These are phyloP conservation scores for Borealophlyctis nickersoniae DNA, from an alignment of 192 early-diverging fungal species.

Conservation along the genomic window DNA sequence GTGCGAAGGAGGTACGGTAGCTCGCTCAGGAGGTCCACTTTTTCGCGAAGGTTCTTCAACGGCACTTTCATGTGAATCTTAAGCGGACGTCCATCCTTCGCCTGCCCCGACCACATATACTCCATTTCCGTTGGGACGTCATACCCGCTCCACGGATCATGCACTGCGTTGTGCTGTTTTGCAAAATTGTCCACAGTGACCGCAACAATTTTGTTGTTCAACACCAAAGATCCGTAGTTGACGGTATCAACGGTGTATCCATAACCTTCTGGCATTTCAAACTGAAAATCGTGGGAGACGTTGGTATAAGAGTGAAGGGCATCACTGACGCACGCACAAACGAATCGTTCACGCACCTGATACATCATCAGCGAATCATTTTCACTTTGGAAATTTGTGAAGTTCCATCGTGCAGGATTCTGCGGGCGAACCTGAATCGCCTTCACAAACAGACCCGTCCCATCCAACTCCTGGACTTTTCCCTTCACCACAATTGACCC, in stretches of 20 bases:
- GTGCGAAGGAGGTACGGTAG: slow-evolving; percentile 88
- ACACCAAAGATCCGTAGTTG: slow-evolving; percentile 71
- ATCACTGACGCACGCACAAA: background rate
- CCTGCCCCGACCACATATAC: slow-evolving; percentile 68
- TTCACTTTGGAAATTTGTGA: slow-evolving; percentile 70
- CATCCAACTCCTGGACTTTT: slow-evolving; percentile 62
- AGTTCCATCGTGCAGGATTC: slow-evolving; percentile 82
- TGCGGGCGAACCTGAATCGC: slow-evolving; percentile 86
- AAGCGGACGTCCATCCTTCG: slow-evolving; percentile 58
- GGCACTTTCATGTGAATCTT: slow-evolving; percentile 63
- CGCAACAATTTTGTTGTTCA: slow-evolving; percentile 63
- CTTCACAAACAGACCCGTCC: slow-evolving; percentile 75
- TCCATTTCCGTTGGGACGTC: slow-evolving; percentile 68
- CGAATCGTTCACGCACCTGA: slow-evolving; percentile 30
- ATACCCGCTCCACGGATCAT: slow-evolving; percentile 83
- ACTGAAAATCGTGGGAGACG: slow-evolving; percentile 65
- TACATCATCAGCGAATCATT: slow-evolving; percentile 57
- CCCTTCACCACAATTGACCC: slow-evolving; percentile 74
- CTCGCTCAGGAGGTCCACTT: slow-evolving; percentile 87
- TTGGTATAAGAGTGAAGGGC: background rate
- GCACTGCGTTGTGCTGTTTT: slow-evolving; percentile 56
- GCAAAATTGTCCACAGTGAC: slow-evolving; percentile 75
- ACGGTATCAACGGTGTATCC: slow-evolving; percentile 35
- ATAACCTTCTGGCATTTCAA: slow-evolving; percentile 67
- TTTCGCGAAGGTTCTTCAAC: slow-evolving; percentile 65